Conservation (phyloP, 805 yeast species). For the Schizosaccharomyces japonicus region DNA sequence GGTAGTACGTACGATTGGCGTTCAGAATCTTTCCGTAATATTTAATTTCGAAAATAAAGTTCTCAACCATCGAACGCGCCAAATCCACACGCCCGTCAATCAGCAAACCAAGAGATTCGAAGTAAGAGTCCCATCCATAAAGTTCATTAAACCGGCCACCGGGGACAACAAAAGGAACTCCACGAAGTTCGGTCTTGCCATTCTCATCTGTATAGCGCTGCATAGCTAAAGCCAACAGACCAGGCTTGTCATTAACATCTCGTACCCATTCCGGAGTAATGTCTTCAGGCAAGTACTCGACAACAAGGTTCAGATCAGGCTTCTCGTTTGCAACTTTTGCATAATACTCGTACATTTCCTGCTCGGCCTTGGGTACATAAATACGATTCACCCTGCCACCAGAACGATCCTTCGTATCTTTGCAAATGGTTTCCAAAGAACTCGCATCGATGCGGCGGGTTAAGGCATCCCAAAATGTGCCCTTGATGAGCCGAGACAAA, state of each 20-base stretch:
- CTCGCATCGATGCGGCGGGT: slow-evolving; percentile 45
- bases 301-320: slow-evolving; percentile 40
- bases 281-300: slow-evolving; percentile 48
- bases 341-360: slow-evolving; percentile 53
- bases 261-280: slow-evolving; percentile 58
- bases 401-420: slow-evolving; percentile 50
- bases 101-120: slow-evolving; percentile 65
- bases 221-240: slow-evolving; percentile 62
- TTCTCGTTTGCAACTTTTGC: slow-evolving; percentile 25
- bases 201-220: slow-evolving; percentile 25
- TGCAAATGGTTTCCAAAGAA: slow-evolving; percentile 44
- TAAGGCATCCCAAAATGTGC: slow-evolving; percentile 57
- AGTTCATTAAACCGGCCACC: slow-evolving; percentile 93
- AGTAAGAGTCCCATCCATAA: slow-evolving; percentile 95
- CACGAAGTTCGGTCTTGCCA: slow-evolving; percentile 26
- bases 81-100: slow-evolving; percentile 40
- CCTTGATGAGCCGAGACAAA: slow-evolving; percentile 44
- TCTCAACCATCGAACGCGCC: slow-evolving; percentile 76
- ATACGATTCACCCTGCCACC: slow-evolving; percentile 46
- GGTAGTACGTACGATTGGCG: slow-evolving; percentile 78
- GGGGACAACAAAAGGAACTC: slow-evolving; percentile 79
- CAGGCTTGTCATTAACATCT: slow-evolving; percentile 62
- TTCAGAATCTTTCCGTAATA: slow-evolving; percentile 82
- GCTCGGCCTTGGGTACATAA: slow-evolving; percentile 46
- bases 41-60: slow-evolving; percentile 69